Percentiles rank a stretch among this genome's conserved stretches.
Evolutionary conservation across 2,329 filamentous ascomycete species (phyloP).

Genomic region (Didymella sp.): DNA sequence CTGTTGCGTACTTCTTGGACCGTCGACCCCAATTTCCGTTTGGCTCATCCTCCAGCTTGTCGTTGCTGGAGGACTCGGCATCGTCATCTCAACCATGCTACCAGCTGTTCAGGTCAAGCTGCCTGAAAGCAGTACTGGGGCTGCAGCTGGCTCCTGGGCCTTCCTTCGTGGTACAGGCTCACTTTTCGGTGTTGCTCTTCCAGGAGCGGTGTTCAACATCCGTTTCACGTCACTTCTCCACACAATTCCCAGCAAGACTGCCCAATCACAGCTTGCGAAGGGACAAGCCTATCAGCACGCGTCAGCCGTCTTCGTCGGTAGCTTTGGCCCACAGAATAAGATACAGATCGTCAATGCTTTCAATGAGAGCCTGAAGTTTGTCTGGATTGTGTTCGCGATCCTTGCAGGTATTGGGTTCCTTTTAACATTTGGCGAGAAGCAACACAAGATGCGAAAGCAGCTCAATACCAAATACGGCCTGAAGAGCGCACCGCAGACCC

Average conservation of each 20-base stretch:
- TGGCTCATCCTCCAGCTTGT: conserved; percentile 39
- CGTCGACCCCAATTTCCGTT: conserved; percentile 12
- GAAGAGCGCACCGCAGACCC: conserved; percentile 30
- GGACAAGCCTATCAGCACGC: conserved; percentile 42
- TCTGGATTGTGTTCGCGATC: conserved; percentile 50
- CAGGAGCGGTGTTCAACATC: conserved; percentile 40
- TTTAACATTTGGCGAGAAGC: conserved; percentile 45
- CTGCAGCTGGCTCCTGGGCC: conserved; percentile 36
- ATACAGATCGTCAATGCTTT: conserved; percentile 47
- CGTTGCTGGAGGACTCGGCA: conserved; percentile 33
- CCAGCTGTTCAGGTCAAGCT: conserved; percentile 42
- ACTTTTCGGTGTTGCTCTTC: conserved; percentile 41
- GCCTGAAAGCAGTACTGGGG: conserved; percentile 30
- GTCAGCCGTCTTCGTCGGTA: conserved; percentile 26
- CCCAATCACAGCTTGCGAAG: conserved; percentile 16
- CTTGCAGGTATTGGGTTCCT: conserved; percentile 46
- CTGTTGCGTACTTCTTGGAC: conserved; percentile 27
- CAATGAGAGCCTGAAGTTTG: conserved; percentile 42
- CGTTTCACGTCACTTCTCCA: conserved; percentile 26
- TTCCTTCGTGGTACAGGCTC: conserved; percentile 42
- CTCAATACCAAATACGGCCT: conserved; percentile 53
- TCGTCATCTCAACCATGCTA: conserved; percentile 37
- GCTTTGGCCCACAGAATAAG: conserved; percentile 23
- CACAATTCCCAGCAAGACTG: conserved; percentile 14
- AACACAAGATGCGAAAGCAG: conserved; percentile 49